A percentile compares a stretch with the other conserved stretches of the same genome.
Evolutionary conservation across 257 asterid species (phyloP).

Genomic region (Handroanthus guayacan): DNA sequence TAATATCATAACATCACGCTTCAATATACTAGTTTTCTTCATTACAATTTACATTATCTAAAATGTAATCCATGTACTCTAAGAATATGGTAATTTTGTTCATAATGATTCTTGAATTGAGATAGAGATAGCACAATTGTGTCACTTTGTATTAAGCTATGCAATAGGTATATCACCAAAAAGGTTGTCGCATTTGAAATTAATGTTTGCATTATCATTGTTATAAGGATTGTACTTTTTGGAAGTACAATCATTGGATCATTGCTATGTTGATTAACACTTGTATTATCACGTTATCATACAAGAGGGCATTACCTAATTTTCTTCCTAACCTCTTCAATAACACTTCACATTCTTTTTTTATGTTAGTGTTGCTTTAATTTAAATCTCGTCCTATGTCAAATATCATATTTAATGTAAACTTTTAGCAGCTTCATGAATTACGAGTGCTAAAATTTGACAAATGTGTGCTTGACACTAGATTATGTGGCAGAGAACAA

Average conservation of each 20-base stretch:
- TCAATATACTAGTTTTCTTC: not conserved
- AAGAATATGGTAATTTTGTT: not conserved
- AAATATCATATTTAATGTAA: not conserved
- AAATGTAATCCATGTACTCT: no score
- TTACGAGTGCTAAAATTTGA: constrained; percentile 2
- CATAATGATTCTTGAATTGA: not conserved
- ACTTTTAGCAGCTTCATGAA: not conserved
- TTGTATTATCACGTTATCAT: no score
- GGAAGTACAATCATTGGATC: no score
- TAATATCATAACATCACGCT: not conserved
- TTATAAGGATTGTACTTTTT: constrained; percentile 3
- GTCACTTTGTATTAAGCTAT: no score
- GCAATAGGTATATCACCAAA: not conserved
- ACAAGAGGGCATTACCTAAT: no score
- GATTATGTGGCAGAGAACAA: not conserved
- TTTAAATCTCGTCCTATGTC: not conserved
- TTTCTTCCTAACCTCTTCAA: no score
- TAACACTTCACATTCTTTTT: no score
- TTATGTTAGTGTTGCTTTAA: no score
- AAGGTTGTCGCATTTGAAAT: not conserved
- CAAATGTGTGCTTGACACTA: not conserved
- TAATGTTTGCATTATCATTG: constrained; percentile 2
- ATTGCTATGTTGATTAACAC: no score
- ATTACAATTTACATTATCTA: no score
- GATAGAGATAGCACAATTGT: not conserved